Evolutionary conservation across 202 grass and related monocot species (phyloP).

Genomic region (Zizania palustris): DNA sequence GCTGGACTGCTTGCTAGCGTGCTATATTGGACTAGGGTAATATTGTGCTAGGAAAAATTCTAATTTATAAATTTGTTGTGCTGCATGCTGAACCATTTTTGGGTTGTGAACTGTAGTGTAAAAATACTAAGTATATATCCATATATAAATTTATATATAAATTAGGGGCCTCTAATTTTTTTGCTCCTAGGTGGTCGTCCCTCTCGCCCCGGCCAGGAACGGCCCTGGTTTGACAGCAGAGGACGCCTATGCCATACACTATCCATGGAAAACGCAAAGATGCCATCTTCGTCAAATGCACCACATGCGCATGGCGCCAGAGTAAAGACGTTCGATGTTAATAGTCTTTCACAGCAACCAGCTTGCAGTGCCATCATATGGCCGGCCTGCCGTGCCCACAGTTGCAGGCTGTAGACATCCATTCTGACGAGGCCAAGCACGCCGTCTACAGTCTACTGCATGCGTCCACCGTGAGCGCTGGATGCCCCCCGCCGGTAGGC

Average conservation of each 20-base stretch:
- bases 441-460: too few species aligned
- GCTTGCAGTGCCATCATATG: background rate
- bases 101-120: too few species aligned
- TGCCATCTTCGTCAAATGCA: background rate
- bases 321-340: background rate
- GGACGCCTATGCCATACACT: background rate
- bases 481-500: background rate
- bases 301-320: background rate
- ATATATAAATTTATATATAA: too few species aligned
- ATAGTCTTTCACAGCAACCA: constrained; percentile 8
- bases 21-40: too few species aligned
- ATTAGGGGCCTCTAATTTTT: too few species aligned
- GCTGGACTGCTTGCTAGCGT: too few species aligned
- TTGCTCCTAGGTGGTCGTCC: too few species aligned
- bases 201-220: too few species aligned
- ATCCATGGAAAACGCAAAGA: background rate
- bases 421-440: background rate
- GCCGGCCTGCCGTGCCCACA: background rate
- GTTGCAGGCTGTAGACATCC: constrained; percentile 8
- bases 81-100: too few species aligned
- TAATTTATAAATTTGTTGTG: too few species aligned
- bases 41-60: too few species aligned
- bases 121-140: too few species aligned
- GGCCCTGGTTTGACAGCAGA: background rate
- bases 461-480: background rate